Evolutionary conservation across 306 rosid species (phyloP).

Genomic region (Spatholobus suberectus): DNA sequence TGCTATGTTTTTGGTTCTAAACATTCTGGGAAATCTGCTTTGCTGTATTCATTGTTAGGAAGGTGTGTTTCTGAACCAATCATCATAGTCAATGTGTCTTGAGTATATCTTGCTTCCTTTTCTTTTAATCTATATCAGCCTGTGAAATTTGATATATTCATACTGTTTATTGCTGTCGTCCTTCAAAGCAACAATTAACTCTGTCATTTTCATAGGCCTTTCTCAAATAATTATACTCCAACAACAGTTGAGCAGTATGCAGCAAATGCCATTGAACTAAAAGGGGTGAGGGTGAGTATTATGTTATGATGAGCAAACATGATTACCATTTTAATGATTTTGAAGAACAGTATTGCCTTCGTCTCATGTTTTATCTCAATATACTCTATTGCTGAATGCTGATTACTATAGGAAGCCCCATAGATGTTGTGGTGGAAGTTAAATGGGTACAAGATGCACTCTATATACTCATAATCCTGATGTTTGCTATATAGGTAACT

Average conservation of each 20-base stretch:
- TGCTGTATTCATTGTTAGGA: slow-evolving; percentile 70
- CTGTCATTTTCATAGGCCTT: slow-evolving; percentile 60
- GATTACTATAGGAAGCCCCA: slow-evolving; percentile 2
- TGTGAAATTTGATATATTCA: not conserved
- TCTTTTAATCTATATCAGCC: slow-evolving; percentile 8
- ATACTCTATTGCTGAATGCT: not conserved
- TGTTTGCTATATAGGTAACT: slow-evolving; percentile 58
- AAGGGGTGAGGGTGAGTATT: slow-evolving; percentile 77
- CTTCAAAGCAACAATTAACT: slow-evolving; percentile 34
- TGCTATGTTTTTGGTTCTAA: slow-evolving; percentile 94
- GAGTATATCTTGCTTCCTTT: slow-evolving; percentile 28
- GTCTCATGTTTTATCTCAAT: slow-evolving; percentile 7
- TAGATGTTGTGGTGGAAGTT: slow-evolving; percentile 28
- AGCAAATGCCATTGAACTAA: slow-evolving; percentile 61
- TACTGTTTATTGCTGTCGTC: slow-evolving; percentile 37
- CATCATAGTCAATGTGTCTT: slow-evolving; percentile 16
- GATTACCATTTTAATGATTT: slow-evolving; percentile 24
- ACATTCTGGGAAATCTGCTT: slow-evolving; percentile 84
- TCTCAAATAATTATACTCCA: slow-evolving; percentile 58
- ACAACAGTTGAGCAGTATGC: slow-evolving; percentile 70
- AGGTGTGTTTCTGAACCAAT: slow-evolving; percentile 63
- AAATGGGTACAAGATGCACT: slow-evolving; percentile 15
- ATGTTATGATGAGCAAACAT: slow-evolving; percentile 34
- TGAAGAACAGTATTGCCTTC: not conserved
- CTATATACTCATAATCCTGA: slow-evolving; percentile 41